Conservation (phyloP, 306 rosid species). For the Quercus mongolica region DNA sequence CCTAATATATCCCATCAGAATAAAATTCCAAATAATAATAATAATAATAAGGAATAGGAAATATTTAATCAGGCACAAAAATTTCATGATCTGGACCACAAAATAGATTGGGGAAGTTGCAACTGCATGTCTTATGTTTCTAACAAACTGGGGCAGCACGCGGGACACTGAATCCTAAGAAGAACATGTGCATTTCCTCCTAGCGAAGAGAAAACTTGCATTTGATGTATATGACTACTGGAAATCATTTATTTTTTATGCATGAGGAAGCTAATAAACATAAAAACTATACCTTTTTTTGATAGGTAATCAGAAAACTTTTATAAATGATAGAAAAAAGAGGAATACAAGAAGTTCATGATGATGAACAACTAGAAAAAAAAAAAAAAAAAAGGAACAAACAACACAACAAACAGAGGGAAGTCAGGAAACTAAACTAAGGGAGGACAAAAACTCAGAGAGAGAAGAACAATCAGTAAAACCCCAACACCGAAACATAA, state of each 20-base stretch:
- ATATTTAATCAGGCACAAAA: neutral
- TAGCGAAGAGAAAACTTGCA: neutral
- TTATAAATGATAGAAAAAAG: too few species aligned
- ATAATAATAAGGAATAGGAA: neutral
- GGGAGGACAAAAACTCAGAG: too few species aligned
- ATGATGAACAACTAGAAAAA: too few species aligned
- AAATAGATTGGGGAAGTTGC: neutral
- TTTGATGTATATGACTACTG: neutral
- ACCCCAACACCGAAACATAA: neutral
- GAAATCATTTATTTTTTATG: neutral
- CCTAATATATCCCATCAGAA: neutral
- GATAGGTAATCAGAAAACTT: too few species aligned
- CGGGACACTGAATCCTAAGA: neutral
- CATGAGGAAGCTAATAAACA: constrained; percentile 11
- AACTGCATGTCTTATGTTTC: neutral
- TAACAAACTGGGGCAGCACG: neutral
- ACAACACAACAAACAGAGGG: too few species aligned
- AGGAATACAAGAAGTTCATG: too few species aligned
- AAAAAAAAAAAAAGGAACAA: too few species aligned
- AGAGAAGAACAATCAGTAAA: too few species aligned
- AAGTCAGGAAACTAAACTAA: too few species aligned
- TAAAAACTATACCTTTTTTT: constrained; percentile 41
- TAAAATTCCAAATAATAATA: neutral
- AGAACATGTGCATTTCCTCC: too few species aligned
- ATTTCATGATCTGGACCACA: neutral